Conservation (phyloP, 2,329 filamentous ascomycete species). For the Arthrobotrys sinensis region DNA sequence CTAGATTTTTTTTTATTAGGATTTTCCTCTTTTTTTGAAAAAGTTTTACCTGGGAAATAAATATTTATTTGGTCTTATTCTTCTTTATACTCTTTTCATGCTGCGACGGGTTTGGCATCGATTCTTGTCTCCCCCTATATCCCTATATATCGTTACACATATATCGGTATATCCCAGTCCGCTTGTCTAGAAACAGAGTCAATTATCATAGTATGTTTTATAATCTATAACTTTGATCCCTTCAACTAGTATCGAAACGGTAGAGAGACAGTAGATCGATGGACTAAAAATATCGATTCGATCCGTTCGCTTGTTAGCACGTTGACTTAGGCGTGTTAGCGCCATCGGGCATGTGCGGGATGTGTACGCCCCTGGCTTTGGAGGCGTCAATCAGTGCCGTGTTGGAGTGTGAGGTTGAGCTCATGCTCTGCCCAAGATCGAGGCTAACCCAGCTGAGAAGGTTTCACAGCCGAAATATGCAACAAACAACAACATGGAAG, state of each 20-base stretch:
- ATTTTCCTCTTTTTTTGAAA: slow-evolving; percentile 17
- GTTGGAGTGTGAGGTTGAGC: not conserved
- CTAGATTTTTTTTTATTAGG: slow-evolving; percentile 6
- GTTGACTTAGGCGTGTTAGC: slow-evolving; percentile 1
- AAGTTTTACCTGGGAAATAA: slow-evolving; percentile 16
- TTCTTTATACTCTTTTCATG: slow-evolving; percentile 1
- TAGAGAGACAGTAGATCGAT: slow-evolving; percentile 18
- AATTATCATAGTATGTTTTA: slow-evolving; percentile 19
- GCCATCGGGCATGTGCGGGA: slow-evolving; percentile 4
- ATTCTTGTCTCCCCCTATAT: not conserved
- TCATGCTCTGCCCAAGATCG: not conserved
- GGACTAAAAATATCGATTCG: not conserved
- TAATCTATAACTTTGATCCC: slow-evolving; percentile 17
- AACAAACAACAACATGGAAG: slow-evolving; percentile 47
- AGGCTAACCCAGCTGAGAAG: not conserved
- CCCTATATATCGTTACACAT: not conserved
- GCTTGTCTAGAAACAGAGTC: not conserved
- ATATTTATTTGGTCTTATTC: slow-evolving; percentile 12
- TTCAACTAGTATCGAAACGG: slow-evolving; percentile 17
- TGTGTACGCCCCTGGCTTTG: slow-evolving; percentile 8
- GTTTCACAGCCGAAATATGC: slow-evolving; percentile 42
- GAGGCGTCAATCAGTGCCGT: not conserved
- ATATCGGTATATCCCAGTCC: not conserved
- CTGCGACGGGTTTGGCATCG: not conserved
- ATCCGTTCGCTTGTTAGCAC: not conserved